phyloP scores from a whole-genome alignment of 2,329 filamentous ascomycete genomes.

The Aureobasidium sp. region DNA sequence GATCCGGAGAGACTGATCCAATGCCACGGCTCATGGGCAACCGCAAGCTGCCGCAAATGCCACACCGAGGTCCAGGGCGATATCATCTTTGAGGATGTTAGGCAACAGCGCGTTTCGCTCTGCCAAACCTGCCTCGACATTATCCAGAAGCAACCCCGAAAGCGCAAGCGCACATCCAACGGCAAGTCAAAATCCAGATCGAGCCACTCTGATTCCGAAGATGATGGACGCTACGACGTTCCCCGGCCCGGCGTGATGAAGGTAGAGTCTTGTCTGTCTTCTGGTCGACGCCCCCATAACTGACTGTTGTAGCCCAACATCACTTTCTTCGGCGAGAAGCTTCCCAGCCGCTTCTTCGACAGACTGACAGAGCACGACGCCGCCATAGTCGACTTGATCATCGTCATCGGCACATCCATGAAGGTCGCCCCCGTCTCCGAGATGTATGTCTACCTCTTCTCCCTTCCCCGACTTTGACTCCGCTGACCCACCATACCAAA shows the following conservation, averaged over 20 bases:
- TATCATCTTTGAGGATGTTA: constrained; percentile 71
- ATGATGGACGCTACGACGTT: constrained; percentile 57
- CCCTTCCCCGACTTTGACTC: too few relatives aligned
- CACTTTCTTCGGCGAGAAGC: constrained; percentile 90
- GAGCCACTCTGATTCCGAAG: constrained; percentile 50
- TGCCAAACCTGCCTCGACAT: constrained; percentile 64
- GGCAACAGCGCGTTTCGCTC: constrained; percentile 65
- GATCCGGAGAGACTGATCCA: constrained; percentile 76
- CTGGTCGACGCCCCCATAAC: neutral
- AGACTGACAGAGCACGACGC: constrained; percentile 77
- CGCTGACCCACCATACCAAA: too few relatives aligned
- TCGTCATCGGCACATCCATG: constrained; percentile 92
- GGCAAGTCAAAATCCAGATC: constrained; percentile 33
- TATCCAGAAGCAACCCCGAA: constrained; percentile 31
- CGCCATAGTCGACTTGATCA: constrained; percentile 74
- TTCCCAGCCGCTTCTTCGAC: constrained; percentile 75
- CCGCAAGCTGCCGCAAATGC: constrained; percentile 82
- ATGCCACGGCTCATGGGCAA: constrained; percentile 94
- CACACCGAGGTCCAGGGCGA: constrained; percentile 66
- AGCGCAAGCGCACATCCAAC: constrained; percentile 43
- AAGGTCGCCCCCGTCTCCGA: constrained; percentile 95
- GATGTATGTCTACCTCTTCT: constrained; percentile 40
- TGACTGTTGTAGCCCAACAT: constrained; percentile 65
- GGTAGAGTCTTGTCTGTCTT: constrained; percentile 23
- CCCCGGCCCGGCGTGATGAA: constrained; percentile 76